A percentile compares a stretch with the other conserved stretches of the same genome.
Conservation (phyloP, 805 yeast genomes). For the Scheffersomyces lignosus region DNA sequence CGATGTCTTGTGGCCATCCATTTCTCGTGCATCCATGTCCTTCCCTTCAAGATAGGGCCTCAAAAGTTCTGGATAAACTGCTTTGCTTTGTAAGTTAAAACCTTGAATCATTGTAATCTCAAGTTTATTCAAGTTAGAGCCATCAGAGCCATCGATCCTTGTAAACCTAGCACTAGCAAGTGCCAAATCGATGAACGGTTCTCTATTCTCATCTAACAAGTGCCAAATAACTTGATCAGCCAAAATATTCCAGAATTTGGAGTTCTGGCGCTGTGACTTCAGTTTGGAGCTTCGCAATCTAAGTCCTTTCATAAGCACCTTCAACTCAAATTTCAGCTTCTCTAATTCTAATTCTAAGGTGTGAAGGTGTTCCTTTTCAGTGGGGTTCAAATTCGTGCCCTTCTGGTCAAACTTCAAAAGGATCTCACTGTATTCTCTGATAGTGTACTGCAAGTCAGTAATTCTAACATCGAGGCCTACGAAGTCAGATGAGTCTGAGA, state of each 20-base stretch:
- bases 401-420: constrained; percentile 41
- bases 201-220: constrained; percentile 56
- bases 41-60: constrained; percentile 43
- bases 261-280: constrained; percentile 18
- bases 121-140: constrained; percentile 63
- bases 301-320: constrained; percentile 33
- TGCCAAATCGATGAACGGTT: constrained; percentile 70
- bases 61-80: constrained; percentile 70
- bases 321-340: constrained; percentile 32
- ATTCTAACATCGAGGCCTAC: constrained; percentile 33
- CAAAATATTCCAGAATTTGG: constrained; percentile 24
- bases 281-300: constrained; percentile 21
- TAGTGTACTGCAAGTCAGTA: constrained; percentile 27
- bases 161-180: constrained; percentile 61
- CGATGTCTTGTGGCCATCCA: constrained; percentile 9
- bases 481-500: constrained; percentile 38
- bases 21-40: constrained; percentile 14
- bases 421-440: constrained; percentile 31
- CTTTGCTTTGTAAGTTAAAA: constrained; percentile 56
- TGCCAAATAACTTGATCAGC: constrained; percentile 75
- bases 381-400: constrained; percentile 19
- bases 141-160: constrained; percentile 62
- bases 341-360: constrained; percentile 34
- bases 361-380: constrained; percentile 19
- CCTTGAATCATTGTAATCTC: constrained; percentile 66